Base-by-base conservation (phyloP, 495 filamentous ascomycete genomes). In the Xylaria longipes region DNA sequence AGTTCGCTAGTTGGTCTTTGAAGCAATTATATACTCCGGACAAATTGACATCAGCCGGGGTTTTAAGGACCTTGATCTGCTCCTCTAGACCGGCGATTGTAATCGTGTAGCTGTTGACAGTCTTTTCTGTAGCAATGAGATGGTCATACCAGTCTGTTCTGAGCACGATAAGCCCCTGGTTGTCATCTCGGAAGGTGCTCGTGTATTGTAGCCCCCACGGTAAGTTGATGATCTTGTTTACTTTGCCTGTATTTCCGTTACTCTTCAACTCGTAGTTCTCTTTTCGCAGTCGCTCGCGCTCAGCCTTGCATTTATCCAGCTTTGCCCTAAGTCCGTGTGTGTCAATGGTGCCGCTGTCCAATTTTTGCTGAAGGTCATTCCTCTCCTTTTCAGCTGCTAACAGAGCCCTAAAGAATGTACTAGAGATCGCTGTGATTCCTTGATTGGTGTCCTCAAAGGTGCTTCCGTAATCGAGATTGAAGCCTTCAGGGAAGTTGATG, bases 321-420 rank as follows among this genome's bases (percentile, higher is more conserved):
- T 65, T 41, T 46, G 48, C 37, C 52, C 46, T 50, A 5, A 54
- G 0, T 1, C n/a, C 12, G 29, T 71, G 61, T 4, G 31, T 43
- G 17, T 66, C 64, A 5, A 35, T 12, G 4, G 37, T 50, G 22
- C 25, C 17, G 2, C 48, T 31, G 12, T 77, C 73, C 7, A 63
- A 63, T 70, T 65, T 15, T 20, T 33, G 31, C 11, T 52, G 41
- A 6, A 61, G 37, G 0, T 46, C 54, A 20, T 76, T 63, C 25
- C 64, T 66, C 65, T 72, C 48, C 12, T n/a, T 61, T 60, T 76
- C 73, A 25, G 50, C 65, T 45, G 33, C 50, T 8, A 71, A n/a
- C 12, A 71, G 62, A 71, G 61, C 5, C 12, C 50, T 60, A 12
- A 11, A 66, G 37, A 9, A 48, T 4, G 5, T 17, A 41, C 29